phyloP scores from a whole-genome alignment of 108 stramenopile species.

The Chaetoceros tenuissimus region DNA sequence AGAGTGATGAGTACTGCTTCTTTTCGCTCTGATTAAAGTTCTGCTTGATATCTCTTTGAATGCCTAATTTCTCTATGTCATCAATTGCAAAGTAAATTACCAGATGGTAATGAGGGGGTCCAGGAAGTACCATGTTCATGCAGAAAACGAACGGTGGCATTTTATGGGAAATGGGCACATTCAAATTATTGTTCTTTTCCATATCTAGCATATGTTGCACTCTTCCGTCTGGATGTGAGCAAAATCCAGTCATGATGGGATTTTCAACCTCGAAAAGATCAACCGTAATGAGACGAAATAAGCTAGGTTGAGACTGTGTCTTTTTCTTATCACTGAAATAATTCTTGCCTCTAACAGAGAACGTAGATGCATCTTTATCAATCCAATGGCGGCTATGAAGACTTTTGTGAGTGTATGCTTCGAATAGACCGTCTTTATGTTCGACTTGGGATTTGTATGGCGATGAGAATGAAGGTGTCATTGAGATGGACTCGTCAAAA shows the following conservation, averaged over 20 bases:
- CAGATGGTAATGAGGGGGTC: conserved; percentile 65
- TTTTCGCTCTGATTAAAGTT: conserved; percentile 70
- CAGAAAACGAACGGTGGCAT: conserved; percentile 72
- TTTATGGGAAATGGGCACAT: conserved; percentile 28
- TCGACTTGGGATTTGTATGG: too few relatives aligned
- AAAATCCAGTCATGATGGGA: conserved; percentile 64
- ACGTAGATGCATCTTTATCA: conserved; percentile 81
- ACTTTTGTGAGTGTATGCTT: too few relatives aligned
- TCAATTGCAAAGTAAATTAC: conserved; percentile 84
- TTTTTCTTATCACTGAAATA: conserved; percentile 70
- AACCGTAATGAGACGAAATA: conserved; percentile 78
- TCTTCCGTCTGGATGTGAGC: conserved; percentile 72
- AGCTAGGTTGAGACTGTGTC: conserved; percentile 64
- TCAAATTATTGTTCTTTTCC: conserved; percentile 30
- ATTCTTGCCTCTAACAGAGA: conserved; percentile 77
- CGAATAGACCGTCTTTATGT: too few relatives aligned
- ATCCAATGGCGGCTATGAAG: too few relatives aligned
- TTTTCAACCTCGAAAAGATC: conserved; percentile 69
- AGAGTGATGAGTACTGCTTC: conserved; percentile 58
- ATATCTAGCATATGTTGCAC: conserved; percentile 65
- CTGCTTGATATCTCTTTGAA: too few relatives aligned
- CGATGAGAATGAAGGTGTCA: too few relatives aligned
- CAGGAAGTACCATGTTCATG: conserved; percentile 74
- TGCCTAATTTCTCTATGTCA: conserved; percentile 62
- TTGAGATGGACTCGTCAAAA: too few relatives aligned